Base-by-base conservation (phyloP, 2,329 filamentous ascomycete species). In the Sclerotinia nivalis region DNA sequence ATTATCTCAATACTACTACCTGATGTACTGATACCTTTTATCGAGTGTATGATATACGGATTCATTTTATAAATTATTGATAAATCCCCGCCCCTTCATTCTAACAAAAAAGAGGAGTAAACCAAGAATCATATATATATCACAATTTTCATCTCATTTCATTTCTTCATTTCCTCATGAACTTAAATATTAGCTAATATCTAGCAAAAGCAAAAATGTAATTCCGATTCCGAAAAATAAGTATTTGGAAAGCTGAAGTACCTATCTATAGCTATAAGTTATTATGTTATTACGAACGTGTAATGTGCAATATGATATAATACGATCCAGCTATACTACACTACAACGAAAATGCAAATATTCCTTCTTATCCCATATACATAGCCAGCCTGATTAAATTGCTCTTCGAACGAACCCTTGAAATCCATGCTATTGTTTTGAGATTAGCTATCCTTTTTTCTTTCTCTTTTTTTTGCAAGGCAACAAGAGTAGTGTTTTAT, bases 401-500 rank as follows among this genome's bases (percentile, higher is more conserved):
- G 22, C 3, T 18, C 7, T 40, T 18, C 18, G 7, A 52, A 2
- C 13, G 4, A 43, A 4, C 20, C 10, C 54, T 37, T 37, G 10
- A 15, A 25, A n/a, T 37, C 20, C 31, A 28, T 43, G 13, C 43
- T 25, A 37, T 59, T 9, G 10, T 25, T 64, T 5, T 20, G n/a
- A 40, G 5, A 52, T 52, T 20, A 52, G 34, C n/a, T n/a, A 13
- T 52, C n/a, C 2, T 13, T 52, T 12, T 40, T 43, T 43, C 5
- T 9, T 1, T n/a, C 34, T 50, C 34, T 20, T 9, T n/a, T 25
- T 15, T 43, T 40, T 2, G 31, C 2, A 50, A 25, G 22, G 15
- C 60, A 64, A n/a, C 22, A 52, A 7, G 31, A 65, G 10, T 65
- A n/a, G n/a, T 58, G 37, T 34, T 58, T 56, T 45, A 18, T 34